phyloP scores from a whole-genome alignment of 1,139 yeast genomes.

The Lodderomyces parapsilosis region DNA sequence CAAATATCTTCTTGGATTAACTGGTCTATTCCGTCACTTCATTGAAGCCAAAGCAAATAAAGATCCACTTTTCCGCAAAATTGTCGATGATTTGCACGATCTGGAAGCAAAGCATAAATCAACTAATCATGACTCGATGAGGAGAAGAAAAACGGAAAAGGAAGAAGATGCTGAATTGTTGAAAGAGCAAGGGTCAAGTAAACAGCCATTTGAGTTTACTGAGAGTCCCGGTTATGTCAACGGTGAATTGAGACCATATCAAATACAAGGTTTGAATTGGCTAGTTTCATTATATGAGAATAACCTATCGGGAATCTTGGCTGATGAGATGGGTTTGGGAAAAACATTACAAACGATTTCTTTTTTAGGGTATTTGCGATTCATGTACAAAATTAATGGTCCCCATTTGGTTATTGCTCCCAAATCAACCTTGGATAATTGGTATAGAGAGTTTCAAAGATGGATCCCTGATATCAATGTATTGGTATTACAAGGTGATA shows the following conservation, averaged over 20 bases:
- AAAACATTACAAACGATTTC: slow-evolving; percentile 93
- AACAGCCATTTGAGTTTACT: slow-evolving; percentile 52
- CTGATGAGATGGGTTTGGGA: slow-evolving; percentile 98
- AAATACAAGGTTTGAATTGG: slow-evolving; percentile 94
- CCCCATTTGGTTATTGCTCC: slow-evolving; percentile 78
- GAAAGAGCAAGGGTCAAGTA: slow-evolving; percentile 49
- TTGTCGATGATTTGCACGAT: slow-evolving; percentile 39
- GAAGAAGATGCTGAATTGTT: slow-evolving; percentile 71
- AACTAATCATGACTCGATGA: slow-evolving; percentile 21
- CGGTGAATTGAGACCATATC: slow-evolving; percentile 75
- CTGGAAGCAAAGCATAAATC: slow-evolving; percentile 21
- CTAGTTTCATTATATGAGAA: slow-evolving; percentile 78
- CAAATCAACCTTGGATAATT: slow-evolving; percentile 75
- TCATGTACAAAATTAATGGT: slow-evolving; percentile 58
- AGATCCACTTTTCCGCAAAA: slow-evolving; percentile 55
- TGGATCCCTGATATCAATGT: slow-evolving; percentile 81
- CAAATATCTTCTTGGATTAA: slow-evolving; percentile 62
- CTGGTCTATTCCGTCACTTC: slow-evolving; percentile 68
- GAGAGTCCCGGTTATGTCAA: slow-evolving; percentile 65
- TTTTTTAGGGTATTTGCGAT: slow-evolving; percentile 69
- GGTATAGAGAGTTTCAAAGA: slow-evolving; percentile 72
- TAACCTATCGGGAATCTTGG: slow-evolving; percentile 84
- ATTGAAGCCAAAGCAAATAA: slow-evolving; percentile 64
- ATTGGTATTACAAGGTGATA: slow-evolving; percentile 70
- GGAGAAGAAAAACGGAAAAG: slow-evolving; percentile 61